Evolutionary conservation across 1,284 basidiomycete genomes (phyloP), one percentile per base, ranked within the genome.

Genomic region (Sparassis latifolia): DNA sequence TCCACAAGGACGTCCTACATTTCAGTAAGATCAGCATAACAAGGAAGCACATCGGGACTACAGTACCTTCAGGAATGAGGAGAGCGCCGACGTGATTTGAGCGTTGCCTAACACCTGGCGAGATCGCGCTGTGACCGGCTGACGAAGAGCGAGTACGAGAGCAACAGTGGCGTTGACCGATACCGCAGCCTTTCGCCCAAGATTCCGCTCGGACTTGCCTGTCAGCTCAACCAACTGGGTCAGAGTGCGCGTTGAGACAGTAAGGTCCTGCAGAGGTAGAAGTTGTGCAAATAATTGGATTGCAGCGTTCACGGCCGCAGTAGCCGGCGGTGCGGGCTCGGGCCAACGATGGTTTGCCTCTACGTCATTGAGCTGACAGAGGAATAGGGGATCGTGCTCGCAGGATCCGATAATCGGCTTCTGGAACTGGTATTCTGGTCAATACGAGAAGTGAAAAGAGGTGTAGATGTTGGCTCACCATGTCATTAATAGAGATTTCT

Each of bases 111-210:
- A 75, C 2, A 78, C 76, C 50, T 83, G 80, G 20, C 82, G 75
- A 50, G 75, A 70, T 51, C 74, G 71, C 10, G 63, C 68, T 1
- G 73, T 68, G 38, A 80, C 82, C 0, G 81, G 82, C 43, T 74
- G 73, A 6, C 86, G 73, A 29, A 98, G 72, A 2, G 88, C 78
- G n/a, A 89, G 76, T 20, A 90, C 74, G 28, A 97, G 63, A 0
- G 92, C 91, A n/a, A 91, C 78, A 5, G 85, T 77, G 3, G 85
- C 79, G 67, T 99, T 99, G 51, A 92, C 78, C 20, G 86, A 71
- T 0, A 96, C 86, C 0, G 96, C 95, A 27, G 90, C 84, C 62
- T 86, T 89, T n/a, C 96, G 75, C 0, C 92, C 96, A 0, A 84
- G 78, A 62, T 97, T 97, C 66, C 81, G 86, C 52, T 98, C 96